Conservation (phyloP, 2,329 filamentous ascomycete species). For the Knufia fluminis region DNA sequence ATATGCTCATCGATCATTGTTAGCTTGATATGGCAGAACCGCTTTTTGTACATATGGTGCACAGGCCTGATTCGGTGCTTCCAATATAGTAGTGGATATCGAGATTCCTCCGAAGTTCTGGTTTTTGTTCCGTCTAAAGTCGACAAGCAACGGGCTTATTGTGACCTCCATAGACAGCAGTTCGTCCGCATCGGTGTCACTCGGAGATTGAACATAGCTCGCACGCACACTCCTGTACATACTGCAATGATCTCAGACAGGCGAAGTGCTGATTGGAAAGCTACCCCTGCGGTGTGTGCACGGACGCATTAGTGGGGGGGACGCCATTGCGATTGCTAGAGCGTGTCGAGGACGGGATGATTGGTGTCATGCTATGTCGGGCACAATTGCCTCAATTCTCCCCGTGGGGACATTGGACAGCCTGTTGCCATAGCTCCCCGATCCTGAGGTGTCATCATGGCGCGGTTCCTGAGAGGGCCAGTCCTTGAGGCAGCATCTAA, state of each 20-base stretch:
- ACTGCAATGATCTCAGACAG: constrained; percentile 56
- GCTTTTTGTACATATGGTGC: constrained; percentile 54
- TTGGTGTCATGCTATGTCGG: constrained; percentile 56
- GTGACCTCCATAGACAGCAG: constrained; percentile 66
- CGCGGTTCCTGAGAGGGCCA: constrained; percentile 45
- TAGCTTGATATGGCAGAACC: constrained; percentile 68
- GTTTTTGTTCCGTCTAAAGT: constrained; percentile 50
- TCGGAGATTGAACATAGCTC: constrained; percentile 63
- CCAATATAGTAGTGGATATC: constrained; percentile 62
- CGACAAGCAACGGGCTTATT: constrained; percentile 61
- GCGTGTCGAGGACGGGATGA: constrained; percentile 47
- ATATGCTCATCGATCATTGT: constrained; percentile 62
- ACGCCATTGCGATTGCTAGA: constrained; percentile 64
- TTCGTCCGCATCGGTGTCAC: constrained; percentile 71
- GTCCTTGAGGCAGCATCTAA: constrained; percentile 9
- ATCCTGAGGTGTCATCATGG: constrained; percentile 56
- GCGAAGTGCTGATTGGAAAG: constrained; percentile 60
- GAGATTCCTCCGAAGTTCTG: constrained; percentile 41
- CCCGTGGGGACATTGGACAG: constrained; percentile 58
- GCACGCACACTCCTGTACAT: constrained; percentile 59
- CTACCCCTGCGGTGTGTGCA: constrained; percentile 65
- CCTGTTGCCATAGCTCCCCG: constrained; percentile 52
- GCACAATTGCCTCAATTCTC: constrained; percentile 43
- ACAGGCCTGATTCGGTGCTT: constrained; percentile 64
- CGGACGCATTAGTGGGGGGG: constrained; percentile 51